A percentile compares a stretch with the other conserved stretches of the same genome.
phyloP scores from a whole-genome alignment of 116 monocot species.

The Posidonia oceanica region DNA sequence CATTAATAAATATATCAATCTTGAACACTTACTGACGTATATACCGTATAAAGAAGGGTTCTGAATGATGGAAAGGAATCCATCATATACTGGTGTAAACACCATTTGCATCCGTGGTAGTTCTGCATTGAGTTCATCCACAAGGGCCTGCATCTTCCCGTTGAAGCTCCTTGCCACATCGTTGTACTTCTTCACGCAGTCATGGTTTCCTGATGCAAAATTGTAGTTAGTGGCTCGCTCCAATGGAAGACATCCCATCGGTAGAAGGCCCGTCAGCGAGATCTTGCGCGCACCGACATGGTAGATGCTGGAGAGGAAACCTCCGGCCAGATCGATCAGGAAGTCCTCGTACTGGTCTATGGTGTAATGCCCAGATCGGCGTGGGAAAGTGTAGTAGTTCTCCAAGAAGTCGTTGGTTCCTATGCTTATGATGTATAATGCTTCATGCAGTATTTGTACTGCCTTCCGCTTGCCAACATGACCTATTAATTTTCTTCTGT shows the following conservation, averaged over 20 bases:
- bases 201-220: neutral
- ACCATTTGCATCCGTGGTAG: slow-evolving; percentile 39
- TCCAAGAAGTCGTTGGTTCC: slow-evolving; percentile 41
- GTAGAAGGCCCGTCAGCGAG: slow-evolving; percentile 31
- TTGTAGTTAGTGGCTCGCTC: slow-evolving; percentile 37
- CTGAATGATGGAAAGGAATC: slow-evolving; percentile 13
- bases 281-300: slow-evolving; percentile 55
- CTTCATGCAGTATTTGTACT: neutral
- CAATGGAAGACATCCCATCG: slow-evolving; percentile 71
- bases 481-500: neutral
- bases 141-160: slow-evolving; percentile 30
- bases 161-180: slow-evolving; percentile 50
- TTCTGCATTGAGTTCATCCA: slow-evolving; percentile 6
- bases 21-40: neutral
- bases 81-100: slow-evolving; percentile 21
- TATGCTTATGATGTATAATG: slow-evolving; percentile 23
- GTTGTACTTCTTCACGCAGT: slow-evolving; percentile 54
- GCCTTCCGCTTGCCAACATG: slow-evolving; percentile 10
- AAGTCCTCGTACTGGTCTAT: slow-evolving; percentile 45
- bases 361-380: slow-evolving; percentile 31
- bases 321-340: slow-evolving; percentile 31
- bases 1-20: neutral
- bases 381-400: slow-evolving; percentile 58
- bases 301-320: slow-evolving; percentile 47
- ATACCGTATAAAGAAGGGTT: slow-evolving; percentile 49